A percentile compares a stretch with the other conserved stretches of the same genome.
These are phyloP conservation scores for Globisporangium uncinulatum DNA, from an alignment of 352 stramenopile genomes.

Conservation along the genomic window DNA sequence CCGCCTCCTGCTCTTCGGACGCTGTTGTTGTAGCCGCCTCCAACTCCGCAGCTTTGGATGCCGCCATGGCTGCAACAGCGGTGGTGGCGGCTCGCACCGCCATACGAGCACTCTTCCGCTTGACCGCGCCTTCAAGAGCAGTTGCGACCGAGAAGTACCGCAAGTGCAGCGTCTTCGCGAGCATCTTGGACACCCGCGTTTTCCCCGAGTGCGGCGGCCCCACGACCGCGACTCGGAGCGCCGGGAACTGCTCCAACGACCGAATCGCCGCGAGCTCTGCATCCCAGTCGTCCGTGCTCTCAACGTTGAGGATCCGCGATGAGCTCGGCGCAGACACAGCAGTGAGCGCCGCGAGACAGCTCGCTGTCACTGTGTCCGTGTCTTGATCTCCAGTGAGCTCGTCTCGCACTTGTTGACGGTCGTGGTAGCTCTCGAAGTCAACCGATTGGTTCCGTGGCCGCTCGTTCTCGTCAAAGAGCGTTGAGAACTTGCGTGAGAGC, in stretches of 20 bases:
- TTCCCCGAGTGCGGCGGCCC: slow-evolving; percentile 52
- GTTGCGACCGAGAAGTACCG: slow-evolving; percentile 40
- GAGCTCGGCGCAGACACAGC: slow-evolving; percentile 3
- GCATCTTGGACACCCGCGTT: slow-evolving; percentile 36
- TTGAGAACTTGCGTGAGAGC: slow-evolving; percentile 56
- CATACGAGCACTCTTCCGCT: slow-evolving; percentile 14
- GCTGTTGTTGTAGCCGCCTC: not conserved
- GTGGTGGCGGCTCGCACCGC: not conserved
- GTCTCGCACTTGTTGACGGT: not conserved
- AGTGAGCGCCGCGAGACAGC: not conserved
- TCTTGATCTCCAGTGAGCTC: not conserved
- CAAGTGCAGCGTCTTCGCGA: slow-evolving; percentile 38
- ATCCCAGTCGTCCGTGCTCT: slow-evolving; percentile 35
- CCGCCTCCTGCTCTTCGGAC: not conserved
- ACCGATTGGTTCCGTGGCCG: not conserved
- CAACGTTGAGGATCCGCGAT: slow-evolving; percentile 15
- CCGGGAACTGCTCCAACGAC: slow-evolving; percentile 34
- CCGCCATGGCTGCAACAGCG: not conserved
- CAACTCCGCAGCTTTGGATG: not conserved
- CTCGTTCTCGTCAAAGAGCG: slow-evolving; percentile 16
- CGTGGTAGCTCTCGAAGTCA: not conserved
- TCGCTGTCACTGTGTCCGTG: not conserved
- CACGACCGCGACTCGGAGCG: slow-evolving; percentile 46
- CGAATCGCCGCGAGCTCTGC: slow-evolving; percentile 29
- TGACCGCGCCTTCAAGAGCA: slow-evolving; percentile 35